Evolutionary conservation across 176 grass and related monocot genomes (phyloP).

Genomic region (Carex kokanica): DNA sequence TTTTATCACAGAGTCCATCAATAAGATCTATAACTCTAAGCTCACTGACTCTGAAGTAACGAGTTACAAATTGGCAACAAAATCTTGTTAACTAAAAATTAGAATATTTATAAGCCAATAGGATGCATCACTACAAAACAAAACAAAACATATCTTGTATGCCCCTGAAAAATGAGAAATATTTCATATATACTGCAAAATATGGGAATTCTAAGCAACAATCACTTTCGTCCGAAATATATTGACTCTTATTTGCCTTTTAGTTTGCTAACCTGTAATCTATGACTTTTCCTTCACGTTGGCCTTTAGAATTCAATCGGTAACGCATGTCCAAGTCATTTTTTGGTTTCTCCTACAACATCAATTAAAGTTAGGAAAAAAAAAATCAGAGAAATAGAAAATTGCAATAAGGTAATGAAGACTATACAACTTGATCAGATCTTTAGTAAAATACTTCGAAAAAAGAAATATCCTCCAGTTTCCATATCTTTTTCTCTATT

Average conservation of each 20-base stretch:
- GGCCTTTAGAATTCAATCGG: conserved; percentile 84
- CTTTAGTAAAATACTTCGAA: neutral
- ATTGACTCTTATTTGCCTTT: neutral
- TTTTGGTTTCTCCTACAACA: conserved; percentile 88
- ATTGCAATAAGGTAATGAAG: neutral
- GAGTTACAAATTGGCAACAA: conserved; percentile 16
- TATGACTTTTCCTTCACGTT: conserved; percentile 93
- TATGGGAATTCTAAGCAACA: neutral
- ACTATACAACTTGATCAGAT: neutral
- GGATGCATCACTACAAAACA: neutral
- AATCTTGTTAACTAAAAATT: neutral
- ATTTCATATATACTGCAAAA: neutral
- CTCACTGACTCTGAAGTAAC: conserved; percentile 71
- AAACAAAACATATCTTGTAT: neutral
- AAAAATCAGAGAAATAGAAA: neutral
- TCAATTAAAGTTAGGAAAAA: conserved; percentile 1
- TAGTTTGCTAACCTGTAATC: conserved; percentile 67
- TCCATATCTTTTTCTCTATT: neutral
- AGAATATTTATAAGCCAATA: neutral
- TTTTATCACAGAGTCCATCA: conserved; percentile 92
- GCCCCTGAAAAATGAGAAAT: neutral
- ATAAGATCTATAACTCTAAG: conserved; percentile 91
- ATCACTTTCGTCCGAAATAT: neutral
- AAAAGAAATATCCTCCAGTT: neutral
- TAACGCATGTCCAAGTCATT: conserved; percentile 92